phyloP scores from a whole-genome alignment of 2,329 filamentous ascomycete genomes.

The Cytospora paraplurivora region DNA sequence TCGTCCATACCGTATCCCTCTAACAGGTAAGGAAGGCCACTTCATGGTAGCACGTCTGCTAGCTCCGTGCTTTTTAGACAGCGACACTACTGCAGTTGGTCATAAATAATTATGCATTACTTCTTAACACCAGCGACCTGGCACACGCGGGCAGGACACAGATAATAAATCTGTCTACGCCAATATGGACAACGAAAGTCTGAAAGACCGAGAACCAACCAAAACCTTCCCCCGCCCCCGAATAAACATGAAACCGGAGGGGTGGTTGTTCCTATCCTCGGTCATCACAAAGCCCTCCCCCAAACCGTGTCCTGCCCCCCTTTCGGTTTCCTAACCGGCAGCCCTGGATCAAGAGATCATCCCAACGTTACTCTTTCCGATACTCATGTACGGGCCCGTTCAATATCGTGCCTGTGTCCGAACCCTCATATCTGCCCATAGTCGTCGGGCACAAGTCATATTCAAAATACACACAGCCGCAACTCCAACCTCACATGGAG shows the following conservation, averaged over 20 bases:
- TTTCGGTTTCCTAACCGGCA: slow-evolving; percentile 6
- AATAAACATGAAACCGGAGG: slow-evolving; percentile 8
- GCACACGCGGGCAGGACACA: slow-evolving; percentile 13
- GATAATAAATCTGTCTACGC: slow-evolving; percentile 16
- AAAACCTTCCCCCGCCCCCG: not conserved
- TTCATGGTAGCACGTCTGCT: too few relatives aligned
- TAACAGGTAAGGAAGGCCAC: too few relatives aligned
- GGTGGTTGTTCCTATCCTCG: slow-evolving; percentile 14
- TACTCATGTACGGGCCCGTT: slow-evolving; percentile 9
- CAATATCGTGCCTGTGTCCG: slow-evolving; percentile 5
- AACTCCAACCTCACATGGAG: slow-evolving; percentile 4
- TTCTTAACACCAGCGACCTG: slow-evolving; percentile 17
- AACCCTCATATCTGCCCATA: slow-evolving; percentile 3
- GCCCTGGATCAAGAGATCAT: slow-evolving; percentile 14
- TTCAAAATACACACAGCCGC: slow-evolving; percentile 20
- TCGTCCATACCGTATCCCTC: too few relatives aligned
- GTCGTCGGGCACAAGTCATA: slow-evolving; percentile 12
- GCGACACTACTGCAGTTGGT: not conserved
- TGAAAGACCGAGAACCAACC: slow-evolving; percentile 9
- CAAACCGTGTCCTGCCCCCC: slow-evolving; percentile 20
- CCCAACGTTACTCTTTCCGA: slow-evolving; percentile 18
- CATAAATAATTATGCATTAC: slow-evolving; percentile 27
- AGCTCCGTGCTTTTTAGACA: not conserved
- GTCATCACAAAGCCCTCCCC: slow-evolving; percentile 19
- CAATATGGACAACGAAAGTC: slow-evolving; percentile 28